Percentiles rank a stretch among this genome's conserved stretches.
These are phyloP conservation scores for Exophiala phaeomuriformis DNA, from an alignment of 2,329 filamentous ascomycete genomes.

Conservation along the genomic window DNA sequence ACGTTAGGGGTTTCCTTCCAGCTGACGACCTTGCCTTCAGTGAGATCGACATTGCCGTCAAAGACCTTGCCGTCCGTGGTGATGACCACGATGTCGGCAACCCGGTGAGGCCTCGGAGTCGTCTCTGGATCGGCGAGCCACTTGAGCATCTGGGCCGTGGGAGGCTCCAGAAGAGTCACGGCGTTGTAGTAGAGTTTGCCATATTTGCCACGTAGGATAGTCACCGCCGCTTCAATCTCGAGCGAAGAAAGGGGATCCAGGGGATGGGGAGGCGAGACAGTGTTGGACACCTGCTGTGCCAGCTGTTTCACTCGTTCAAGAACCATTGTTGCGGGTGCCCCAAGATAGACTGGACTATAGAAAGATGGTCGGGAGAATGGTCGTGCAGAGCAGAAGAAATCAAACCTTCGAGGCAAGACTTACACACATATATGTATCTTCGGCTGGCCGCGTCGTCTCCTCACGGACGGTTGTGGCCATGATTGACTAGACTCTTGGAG, in stretches of 20 bases:
- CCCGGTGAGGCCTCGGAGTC: constrained; percentile 56
- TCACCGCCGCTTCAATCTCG: constrained; percentile 67
- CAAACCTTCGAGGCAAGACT: constrained; percentile 9
- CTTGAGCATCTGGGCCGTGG: constrained; percentile 72
- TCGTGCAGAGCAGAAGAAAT: constrained; percentile 1
- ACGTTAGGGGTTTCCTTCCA: constrained; percentile 71
- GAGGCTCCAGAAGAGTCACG: constrained; percentile 74
- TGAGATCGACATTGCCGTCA: constrained; percentile 72
- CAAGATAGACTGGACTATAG: background rate
- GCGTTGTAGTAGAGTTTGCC: constrained; percentile 75
- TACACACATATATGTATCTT: background rate
- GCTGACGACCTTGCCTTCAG: constrained; percentile 56
- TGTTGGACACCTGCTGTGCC: constrained; percentile 54
- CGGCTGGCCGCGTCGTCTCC: background rate
- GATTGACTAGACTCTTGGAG: background rate
- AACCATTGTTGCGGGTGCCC: constrained; percentile 41
- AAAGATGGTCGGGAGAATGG: background rate
- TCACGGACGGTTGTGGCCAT: background rate
- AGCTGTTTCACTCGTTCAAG: constrained; percentile 59
- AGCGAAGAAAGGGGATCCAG: constrained; percentile 66
- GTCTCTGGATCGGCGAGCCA: constrained; percentile 64
- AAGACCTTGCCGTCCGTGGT: constrained; percentile 70
- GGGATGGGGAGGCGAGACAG: constrained; percentile 55
- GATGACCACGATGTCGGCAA: constrained; percentile 79
- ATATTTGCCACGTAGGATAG: constrained; percentile 62